Evolutionary conservation across 2,329 filamentous ascomycete genomes (phyloP).

Genomic region (Aphanoascus verrucosus): DNA sequence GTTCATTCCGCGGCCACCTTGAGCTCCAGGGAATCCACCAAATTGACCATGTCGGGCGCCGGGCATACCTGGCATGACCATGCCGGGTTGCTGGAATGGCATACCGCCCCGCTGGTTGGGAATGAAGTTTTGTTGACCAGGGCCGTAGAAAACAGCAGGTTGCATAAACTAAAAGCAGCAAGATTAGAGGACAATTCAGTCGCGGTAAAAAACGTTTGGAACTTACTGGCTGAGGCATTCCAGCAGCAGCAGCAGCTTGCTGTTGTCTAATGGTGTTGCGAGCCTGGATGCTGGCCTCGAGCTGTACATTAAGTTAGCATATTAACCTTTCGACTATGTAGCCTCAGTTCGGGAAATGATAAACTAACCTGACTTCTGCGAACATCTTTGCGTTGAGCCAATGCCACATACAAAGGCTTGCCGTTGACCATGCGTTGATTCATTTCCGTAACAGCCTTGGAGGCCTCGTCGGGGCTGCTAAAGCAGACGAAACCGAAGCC

Average conservation of each 20-base stretch:
- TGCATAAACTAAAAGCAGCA: slow-evolving; percentile 56
- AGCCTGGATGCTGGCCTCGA: slow-evolving; percentile 97
- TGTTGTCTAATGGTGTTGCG: slow-evolving; percentile 98
- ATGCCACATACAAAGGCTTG: slow-evolving; percentile 95
- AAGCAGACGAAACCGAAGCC: slow-evolving; percentile 99
- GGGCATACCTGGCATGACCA: slow-evolving; percentile 57
- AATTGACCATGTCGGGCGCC: slow-evolving; percentile 78
- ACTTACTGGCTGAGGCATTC: slow-evolving; percentile 58
- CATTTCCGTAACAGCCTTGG: slow-evolving; percentile 98
- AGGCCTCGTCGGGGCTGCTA: slow-evolving; percentile 96
- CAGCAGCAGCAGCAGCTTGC: slow-evolving; percentile 82
- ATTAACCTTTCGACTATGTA: background rate
- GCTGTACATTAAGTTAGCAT: slow-evolving; percentile 31
- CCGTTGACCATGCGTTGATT: slow-evolving; percentile 97
- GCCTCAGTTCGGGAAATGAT: background rate
- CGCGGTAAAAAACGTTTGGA: slow-evolving; percentile 7
- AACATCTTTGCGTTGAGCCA: slow-evolving; percentile 98
- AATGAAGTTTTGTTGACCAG: slow-evolving; percentile 53
- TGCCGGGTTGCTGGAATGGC: slow-evolving; percentile 46
- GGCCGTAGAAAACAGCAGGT: slow-evolving; percentile 82
- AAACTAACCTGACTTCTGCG: slow-evolving; percentile 69
- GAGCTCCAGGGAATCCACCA: slow-evolving; percentile 68
- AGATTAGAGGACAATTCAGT: background rate
- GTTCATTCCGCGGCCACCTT: slow-evolving; percentile 76
- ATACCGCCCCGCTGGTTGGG: slow-evolving; percentile 48